Evolutionary conservation across 108 stramenopile genomes (phyloP), one percentile per base, ranked within the genome.

Genomic region (Cyclotella choctawhatcheeana): DNA sequence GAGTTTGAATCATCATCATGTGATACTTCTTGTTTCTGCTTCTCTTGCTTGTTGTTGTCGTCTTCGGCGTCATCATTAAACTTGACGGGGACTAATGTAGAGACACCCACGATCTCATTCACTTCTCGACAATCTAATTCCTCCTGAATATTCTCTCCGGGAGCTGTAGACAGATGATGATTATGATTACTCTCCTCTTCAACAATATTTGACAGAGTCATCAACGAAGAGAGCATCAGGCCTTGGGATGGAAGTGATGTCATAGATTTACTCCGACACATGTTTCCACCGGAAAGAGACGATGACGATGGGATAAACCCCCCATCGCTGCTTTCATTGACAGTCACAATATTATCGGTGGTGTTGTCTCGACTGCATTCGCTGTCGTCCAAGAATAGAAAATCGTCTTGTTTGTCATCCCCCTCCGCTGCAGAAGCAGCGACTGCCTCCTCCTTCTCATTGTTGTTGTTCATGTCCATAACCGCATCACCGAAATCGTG

Each of bases 231-330:
- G 22, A 52, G 21, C 10, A 18, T 24, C 51, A 52, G 24, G 22
- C 1, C 24, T 22, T 52, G 10, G n/a, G n/a, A n/a, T n/a, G n/a
- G n/a, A 22, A 52, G 24, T 22, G 51, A 52, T 5, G 5, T 10
- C 51, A 52, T 52, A 22, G 51, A 52, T 22, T 18, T 52, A 22
- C 51, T 52, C 24, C 51, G 51, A n/a, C 51, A 24, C 51, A 52
- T 22, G 1, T 22, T 52, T n/a, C n/a, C n/a, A 22, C 51, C 5
- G n/a, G 51, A 52, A 6, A 52, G n/a, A 52, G 51, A 3, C 51
- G 51, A 2, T 1, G n/a, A 22, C 20, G 10, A 10, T n/a, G 10
- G 20, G 24, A n/a, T 10, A 3, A 22, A 52, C 24, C 20, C n/a
- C 8, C 51, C 20, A 10, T 22, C 51, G n/a, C n/a, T n/a, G n/a